Percentiles rank a stretch among this genome's conserved stretches.
These are phyloP conservation scores for Populus simonii DNA, from an alignment of 345 rosid species.

Conservation along the genomic window DNA sequence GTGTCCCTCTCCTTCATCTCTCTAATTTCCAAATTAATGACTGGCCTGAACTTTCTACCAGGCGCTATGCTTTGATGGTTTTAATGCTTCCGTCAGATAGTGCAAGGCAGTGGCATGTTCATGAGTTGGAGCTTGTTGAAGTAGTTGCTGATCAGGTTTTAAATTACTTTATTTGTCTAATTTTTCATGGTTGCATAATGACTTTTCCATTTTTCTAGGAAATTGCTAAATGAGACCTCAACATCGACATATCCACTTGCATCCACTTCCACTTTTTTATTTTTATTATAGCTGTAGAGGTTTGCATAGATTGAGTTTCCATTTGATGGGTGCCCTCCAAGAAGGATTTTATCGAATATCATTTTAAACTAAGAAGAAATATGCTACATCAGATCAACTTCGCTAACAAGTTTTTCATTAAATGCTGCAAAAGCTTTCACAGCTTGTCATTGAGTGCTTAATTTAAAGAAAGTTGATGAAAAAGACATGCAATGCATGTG, in stretches of 20 bases:
- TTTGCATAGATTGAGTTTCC: neutral
- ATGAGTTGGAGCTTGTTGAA: conserved; percentile 97
- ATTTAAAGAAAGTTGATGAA: neutral
- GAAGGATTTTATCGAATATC: neutral
- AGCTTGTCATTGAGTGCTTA: neutral
- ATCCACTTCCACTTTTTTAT: neutral
- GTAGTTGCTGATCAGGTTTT: conserved; percentile 97
- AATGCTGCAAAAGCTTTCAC: neutral
- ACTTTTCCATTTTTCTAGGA: neutral
- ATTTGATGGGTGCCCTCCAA: neutral
- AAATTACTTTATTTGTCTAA: neutral
- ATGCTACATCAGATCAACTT: neutral
- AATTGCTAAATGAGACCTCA: neutral
- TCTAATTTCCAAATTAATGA: conserved; percentile 93
- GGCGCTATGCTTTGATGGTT: conserved; percentile 92
- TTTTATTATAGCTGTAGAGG: neutral
- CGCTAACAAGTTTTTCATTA: neutral
- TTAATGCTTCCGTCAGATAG: conserved; percentile 97
- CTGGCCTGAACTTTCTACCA: conserved; percentile 98
- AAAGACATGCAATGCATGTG: neutral
- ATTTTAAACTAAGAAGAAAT: neutral
- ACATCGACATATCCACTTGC: neutral
- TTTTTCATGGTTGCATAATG: neutral
- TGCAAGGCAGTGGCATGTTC: conserved; percentile 98
- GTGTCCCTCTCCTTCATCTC: conserved; percentile 95